These are phyloP conservation scores for Butyriboletus appendiculatus DNA, from an alignment of 1,284 basidiomycete genomes.

Conservation along the genomic window DNA sequence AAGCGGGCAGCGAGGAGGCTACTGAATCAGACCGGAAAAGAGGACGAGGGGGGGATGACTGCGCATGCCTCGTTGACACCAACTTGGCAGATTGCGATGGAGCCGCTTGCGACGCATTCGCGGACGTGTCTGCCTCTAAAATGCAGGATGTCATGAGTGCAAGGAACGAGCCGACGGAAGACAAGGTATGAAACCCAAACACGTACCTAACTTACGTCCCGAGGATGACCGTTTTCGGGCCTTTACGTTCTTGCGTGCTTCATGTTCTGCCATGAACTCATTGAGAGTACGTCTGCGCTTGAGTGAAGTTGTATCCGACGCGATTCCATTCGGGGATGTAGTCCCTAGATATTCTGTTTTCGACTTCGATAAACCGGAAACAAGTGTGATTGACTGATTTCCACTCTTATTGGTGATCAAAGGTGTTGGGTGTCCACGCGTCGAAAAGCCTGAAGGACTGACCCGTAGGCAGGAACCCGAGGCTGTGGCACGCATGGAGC, in stretches of 20 bases:
- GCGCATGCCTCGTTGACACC: not conserved
- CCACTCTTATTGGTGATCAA: not conserved
- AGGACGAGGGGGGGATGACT: constrained; percentile 29
- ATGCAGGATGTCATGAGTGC: not conserved
- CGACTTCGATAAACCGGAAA: not conserved
- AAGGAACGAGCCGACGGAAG: not conserved
- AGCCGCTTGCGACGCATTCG: not conserved
- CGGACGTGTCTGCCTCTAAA: constrained; percentile 1
- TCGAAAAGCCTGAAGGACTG: not conserved
- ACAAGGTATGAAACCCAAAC: not conserved
- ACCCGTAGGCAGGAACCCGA: constrained; percentile 1
- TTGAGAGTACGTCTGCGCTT: constrained; percentile 60
- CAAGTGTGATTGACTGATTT: not conserved
- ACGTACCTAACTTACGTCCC: constrained; percentile 14
- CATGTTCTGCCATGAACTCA: constrained; percentile 62
- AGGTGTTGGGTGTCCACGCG: not conserved
- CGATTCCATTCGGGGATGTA: not conserved
- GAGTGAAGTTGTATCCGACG: constrained; percentile 8
- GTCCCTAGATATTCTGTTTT: not conserved
- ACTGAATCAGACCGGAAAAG: constrained; percentile 18
- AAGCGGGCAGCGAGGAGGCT: not conserved
- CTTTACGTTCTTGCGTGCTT: constrained; percentile 35
- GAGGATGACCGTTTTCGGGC: constrained; percentile 24
- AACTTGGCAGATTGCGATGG: not conserved
- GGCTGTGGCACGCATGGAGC: constrained; percentile 14